Conservation (phyloP, 2,329 filamentous ascomycete genomes). For the Botryotinia calthae region DNA sequence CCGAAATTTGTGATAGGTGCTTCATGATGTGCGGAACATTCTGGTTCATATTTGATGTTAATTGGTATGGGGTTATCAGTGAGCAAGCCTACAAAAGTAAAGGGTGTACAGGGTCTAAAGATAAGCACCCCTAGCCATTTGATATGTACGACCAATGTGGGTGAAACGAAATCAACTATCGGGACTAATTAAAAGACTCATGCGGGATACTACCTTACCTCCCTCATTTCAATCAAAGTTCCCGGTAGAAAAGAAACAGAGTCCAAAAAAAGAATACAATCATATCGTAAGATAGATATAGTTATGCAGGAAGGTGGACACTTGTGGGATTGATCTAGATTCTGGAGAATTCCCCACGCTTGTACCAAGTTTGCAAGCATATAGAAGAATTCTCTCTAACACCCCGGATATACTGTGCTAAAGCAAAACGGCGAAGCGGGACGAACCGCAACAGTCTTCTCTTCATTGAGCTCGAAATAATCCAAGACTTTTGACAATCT, state of each 20-base stretch:
- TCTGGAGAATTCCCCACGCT: constrained; percentile 2
- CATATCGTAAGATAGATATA: background rate
- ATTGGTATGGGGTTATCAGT: constrained; percentile 4
- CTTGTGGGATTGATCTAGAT: constrained; percentile 1
- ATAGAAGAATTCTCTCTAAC: background rate
- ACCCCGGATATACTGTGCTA: background rate
- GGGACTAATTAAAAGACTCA: background rate
- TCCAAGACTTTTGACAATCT: background rate
- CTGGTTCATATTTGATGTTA: constrained; percentile 9
- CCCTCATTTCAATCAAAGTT: background rate
- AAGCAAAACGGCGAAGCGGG: constrained; percentile 12
- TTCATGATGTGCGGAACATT: background rate
- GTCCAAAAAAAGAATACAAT: background rate
- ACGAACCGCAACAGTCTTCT: background rate
- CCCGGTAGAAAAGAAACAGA: background rate
- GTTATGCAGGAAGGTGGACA: constrained; percentile 9
- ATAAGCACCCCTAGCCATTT: constrained; percentile 15
- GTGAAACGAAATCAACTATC: constrained; percentile 16
- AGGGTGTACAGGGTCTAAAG: constrained; percentile 10
- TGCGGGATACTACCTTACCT: background rate
- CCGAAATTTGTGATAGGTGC: background rate
- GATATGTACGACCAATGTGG: constrained; percentile 7
- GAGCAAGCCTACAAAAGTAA: constrained; percentile 13
- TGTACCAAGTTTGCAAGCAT: background rate
- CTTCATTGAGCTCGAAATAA: background rate